A percentile compares a stretch with the other conserved stretches of the same genome.
These are phyloP conservation scores for Aspergillus pseudoterreus DNA, from an alignment of 2,329 filamentous ascomycete species.

Conservation along the genomic window DNA sequence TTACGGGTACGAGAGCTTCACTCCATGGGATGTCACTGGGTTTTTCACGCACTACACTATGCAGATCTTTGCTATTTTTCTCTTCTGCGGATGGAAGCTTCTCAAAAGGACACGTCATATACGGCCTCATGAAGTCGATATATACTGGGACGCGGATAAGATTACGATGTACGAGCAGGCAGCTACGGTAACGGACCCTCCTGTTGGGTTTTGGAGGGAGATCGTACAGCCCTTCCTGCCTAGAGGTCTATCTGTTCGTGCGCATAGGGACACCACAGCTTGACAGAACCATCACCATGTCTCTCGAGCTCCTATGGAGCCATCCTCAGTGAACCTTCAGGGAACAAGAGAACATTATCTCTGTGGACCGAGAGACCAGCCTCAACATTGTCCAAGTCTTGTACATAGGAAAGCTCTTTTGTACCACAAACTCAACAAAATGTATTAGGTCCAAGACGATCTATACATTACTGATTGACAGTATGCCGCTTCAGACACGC, in stretches of 20 bases:
- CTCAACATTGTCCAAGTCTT: too few relatives aligned
- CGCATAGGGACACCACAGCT: background rate
- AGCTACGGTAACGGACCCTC: slow-evolving; percentile 5
- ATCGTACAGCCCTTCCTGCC: background rate
- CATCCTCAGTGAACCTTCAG: too few relatives aligned
- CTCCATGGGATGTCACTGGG: slow-evolving; percentile 62
- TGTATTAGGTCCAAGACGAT: too few relatives aligned
- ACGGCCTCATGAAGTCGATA: slow-evolving; percentile 6
- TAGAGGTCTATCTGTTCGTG: background rate
- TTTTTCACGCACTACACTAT: slow-evolving; percentile 70
- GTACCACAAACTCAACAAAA: too few relatives aligned
- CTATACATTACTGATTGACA: too few relatives aligned
- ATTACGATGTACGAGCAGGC: slow-evolving; percentile 13
- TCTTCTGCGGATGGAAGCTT: slow-evolving; percentile 65
- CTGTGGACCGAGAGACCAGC: too few relatives aligned
- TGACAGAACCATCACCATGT: background rate
- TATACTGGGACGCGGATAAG: slow-evolving; percentile 9
- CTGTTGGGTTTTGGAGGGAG: slow-evolving; percentile 13
- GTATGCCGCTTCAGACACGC: too few relatives aligned
- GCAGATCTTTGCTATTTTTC: slow-evolving; percentile 60
- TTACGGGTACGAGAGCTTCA: slow-evolving; percentile 68
- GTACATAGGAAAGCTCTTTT: too few relatives aligned
- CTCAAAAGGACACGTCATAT: slow-evolving; percentile 5
- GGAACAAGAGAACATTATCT: too few relatives aligned
- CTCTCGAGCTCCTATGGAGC: too few relatives aligned